Base-by-base conservation (phyloP, 306 rosid species). In the Vigna hirtella region DNA sequence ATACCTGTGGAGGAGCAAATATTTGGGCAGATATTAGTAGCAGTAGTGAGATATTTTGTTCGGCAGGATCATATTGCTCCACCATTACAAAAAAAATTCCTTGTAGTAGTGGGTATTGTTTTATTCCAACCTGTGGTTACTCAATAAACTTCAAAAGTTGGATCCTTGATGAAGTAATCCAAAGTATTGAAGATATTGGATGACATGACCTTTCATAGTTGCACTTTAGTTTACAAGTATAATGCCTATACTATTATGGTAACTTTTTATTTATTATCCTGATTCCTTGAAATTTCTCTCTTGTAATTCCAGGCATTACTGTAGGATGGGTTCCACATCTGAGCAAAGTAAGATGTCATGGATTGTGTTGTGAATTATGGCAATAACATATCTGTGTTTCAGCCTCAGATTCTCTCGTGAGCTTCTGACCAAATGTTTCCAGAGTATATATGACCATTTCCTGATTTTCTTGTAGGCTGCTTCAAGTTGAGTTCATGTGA, bases 1-100 rank as follows among this genome's bases (percentile, higher is more conserved):
- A 90, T 85, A 87, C 91, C 47, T 92, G 96, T 73, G 97, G 97
- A 73, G 97, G 97, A 77, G 97, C 97, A 75, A 87, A 84, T 77
- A 78, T 78, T 4, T 92, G 97, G 97, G 91, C 96, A 68, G 97
- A 90, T 86, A 85, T 87, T 74, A 65, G 77, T 43, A 80, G 85
- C 22, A 82, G 87, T 70, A 73, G 87, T 52, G 97, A 88, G 77
- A 62, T 88, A 14, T 92, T 92, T 74, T 92, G 97, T 79, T 67
- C 93, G 26, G 91, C 86, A 28, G 93, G 97, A 79, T 87, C 93
- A 15, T 90, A 86, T 83, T 92, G 97, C 78, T 90, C 97, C 6
- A 82, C 88, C 51, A 87, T 87, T 56, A 86, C 82, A 43, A 18
- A 83, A 73, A 78, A 28, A 73, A 52, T 38, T 66, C 69, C 87